Conservation (phyloP, 2,329 filamentous ascomycete genomes). For the Colletotrichum sp. region DNA sequence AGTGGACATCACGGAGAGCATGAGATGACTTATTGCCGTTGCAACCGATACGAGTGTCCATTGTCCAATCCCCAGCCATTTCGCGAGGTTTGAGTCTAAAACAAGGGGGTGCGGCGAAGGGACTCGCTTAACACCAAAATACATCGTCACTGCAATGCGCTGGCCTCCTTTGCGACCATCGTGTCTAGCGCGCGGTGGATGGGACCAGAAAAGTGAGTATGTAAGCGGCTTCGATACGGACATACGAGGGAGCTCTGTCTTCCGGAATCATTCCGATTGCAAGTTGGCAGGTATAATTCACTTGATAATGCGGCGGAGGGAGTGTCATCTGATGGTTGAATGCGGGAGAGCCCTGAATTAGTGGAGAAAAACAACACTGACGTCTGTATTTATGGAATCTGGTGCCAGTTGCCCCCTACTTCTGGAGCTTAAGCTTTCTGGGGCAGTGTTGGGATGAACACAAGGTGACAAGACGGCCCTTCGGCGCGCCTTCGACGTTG, state of each 20-base stretch:
- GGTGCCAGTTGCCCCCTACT: neutral
- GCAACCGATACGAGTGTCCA: neutral
- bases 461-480: neutral
- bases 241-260: neutral
- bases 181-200: neutral
- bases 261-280: neutral
- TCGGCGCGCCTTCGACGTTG: neutral
- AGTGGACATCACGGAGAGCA: neutral
- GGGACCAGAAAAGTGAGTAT: neutral
- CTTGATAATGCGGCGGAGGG: neutral
- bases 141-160: neutral
- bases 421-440: neutral
- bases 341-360: neutral
- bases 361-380: neutral
- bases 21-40: neutral
- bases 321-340: neutral
- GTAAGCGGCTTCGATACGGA: neutral
- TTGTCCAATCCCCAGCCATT: neutral
- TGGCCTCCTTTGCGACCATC: neutral
- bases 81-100: neutral
- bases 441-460: constrained; percentile 4
- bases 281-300: neutral
- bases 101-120: neutral
- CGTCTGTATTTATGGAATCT: neutral
- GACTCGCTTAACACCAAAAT: neutral